phyloP scores from a whole-genome alignment of 306 rosid genomes.

The Dalbergia oliveri region DNA sequence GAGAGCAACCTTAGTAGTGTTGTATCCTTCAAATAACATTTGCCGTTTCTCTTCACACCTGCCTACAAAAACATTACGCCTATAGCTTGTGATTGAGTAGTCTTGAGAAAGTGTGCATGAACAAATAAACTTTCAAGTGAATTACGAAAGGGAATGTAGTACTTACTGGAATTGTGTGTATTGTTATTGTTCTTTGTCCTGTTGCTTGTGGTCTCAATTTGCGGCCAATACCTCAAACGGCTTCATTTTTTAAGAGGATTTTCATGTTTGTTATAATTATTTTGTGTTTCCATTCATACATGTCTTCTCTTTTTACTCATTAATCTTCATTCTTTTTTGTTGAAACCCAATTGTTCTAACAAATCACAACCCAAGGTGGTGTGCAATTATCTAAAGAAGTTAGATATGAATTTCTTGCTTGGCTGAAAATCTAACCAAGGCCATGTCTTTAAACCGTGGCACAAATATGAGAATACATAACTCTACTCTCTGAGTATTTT shows the following conservation, averaged over 20 bases:
- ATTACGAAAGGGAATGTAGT: slow-evolving; percentile 9
- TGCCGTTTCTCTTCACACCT: slow-evolving; percentile 11
- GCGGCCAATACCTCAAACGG: slow-evolving; percentile 1
- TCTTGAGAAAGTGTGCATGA: slow-evolving; percentile 19
- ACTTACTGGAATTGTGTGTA: not conserved
- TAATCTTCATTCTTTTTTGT: not conserved
- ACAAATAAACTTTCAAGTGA: slow-evolving; percentile 6
- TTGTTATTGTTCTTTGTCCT: not conserved
- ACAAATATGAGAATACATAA: too few relatives aligned
- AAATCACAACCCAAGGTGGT: too few relatives aligned
- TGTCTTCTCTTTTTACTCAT: not conserved
- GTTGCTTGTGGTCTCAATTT: slow-evolving; percentile 16
- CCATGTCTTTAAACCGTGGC: too few relatives aligned
- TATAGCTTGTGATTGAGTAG: slow-evolving; percentile 25
- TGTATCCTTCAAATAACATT: too few relatives aligned
- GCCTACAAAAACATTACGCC: not conserved
- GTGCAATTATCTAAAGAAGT: too few relatives aligned
- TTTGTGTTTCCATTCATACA: slow-evolving; percentile 4
- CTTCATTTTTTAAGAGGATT: not conserved
- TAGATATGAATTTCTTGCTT: too few relatives aligned
- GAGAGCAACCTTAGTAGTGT: too few relatives aligned
- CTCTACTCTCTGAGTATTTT: too few relatives aligned
- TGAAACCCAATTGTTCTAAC: too few relatives aligned
- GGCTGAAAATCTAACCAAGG: too few relatives aligned
- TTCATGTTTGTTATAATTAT: not conserved